These are phyloP conservation scores for Calocybe indica DNA, from an alignment of 768 basidiomycete genomes.

Conservation along the genomic window DNA sequence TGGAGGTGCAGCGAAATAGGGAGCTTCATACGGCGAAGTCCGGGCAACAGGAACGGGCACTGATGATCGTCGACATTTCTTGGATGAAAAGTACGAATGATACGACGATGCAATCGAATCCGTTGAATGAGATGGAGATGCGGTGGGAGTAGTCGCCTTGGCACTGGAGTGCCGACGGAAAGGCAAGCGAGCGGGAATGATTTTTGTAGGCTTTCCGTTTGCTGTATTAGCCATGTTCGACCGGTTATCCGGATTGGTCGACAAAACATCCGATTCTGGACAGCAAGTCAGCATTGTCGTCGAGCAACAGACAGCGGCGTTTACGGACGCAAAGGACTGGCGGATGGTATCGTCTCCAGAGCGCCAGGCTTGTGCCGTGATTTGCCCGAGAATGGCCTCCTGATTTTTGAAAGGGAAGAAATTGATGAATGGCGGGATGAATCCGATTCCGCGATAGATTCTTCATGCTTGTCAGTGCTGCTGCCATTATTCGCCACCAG, in stretches of 20 bases:
- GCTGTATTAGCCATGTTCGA: conserved; percentile 3
- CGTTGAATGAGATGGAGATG: conserved; percentile 8
- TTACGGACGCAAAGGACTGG: too few relatives aligned
- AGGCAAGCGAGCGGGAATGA: conserved; percentile 10
- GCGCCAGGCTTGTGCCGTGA: conserved; percentile 1
- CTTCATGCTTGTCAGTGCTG: conserved; percentile 5
- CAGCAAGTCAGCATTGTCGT: too few relatives aligned
- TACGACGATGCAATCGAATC: conserved; percentile 11
- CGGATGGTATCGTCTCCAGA: conserved; percentile 1
- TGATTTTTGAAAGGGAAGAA: conserved; percentile 11
- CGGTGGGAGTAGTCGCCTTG: conserved; percentile 7
- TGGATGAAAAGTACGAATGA: conserved; percentile 20
- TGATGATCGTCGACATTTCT: conserved; percentile 22
- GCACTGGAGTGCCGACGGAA: conserved; percentile 16
- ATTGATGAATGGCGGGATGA: conserved; percentile 15
- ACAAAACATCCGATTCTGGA: too few relatives aligned
- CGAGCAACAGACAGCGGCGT: too few relatives aligned
- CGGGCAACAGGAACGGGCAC: conserved; percentile 24
- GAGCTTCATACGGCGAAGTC: conserved; percentile 37
- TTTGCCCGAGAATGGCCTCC: conserved; percentile 10
- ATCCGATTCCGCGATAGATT: conserved; percentile 14
- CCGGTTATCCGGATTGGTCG: background rate
- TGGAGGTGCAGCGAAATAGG: conserved; percentile 39
- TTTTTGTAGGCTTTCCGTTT: background rate
- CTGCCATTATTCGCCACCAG: background rate